Percentiles rank a stretch among this genome's conserved stretches.
phyloP scores from a whole-genome alignment of 768 basidiomycete species.

The Suillus variegatus region DNA sequence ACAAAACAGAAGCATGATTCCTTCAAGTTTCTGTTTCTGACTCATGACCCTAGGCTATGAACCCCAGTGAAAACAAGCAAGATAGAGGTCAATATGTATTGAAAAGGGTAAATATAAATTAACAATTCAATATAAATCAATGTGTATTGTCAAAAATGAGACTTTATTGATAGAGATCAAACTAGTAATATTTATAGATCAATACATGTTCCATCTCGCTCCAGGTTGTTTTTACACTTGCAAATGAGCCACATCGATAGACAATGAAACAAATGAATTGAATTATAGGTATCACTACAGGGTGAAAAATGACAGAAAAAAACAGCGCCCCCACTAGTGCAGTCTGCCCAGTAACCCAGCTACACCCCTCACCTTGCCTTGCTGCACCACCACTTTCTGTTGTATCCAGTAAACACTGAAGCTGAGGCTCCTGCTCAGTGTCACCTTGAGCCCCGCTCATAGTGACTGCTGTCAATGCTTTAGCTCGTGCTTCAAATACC shows the following conservation, averaged over 20 bases:
- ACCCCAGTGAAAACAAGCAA: not conserved
- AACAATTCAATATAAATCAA: not conserved
- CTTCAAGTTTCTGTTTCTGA: no score
- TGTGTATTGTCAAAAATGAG: not conserved
- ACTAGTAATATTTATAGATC: not conserved
- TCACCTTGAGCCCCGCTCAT: no score
- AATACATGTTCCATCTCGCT: no score
- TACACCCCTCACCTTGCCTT: no score
- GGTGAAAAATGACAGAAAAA: not conserved
- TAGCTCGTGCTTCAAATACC: not conserved
- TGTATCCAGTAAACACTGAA: no score
- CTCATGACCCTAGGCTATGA: no score
- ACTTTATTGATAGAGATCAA: not conserved
- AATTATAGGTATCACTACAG: not conserved
- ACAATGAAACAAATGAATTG: not conserved
- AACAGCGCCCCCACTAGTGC: not conserved
- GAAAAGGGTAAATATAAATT: not conserved
- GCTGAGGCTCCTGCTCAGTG: no score
- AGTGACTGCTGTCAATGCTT: not conserved
- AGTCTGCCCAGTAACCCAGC: not conserved
- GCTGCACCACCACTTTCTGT: not conserved
- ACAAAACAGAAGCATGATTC: no score
- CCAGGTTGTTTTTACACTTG: no score
- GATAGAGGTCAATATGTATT: not conserved
- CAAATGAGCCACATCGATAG: not conserved